phyloP scores from a whole-genome alignment of 129 eudicot genomes.

The Daucus carota region DNA sequence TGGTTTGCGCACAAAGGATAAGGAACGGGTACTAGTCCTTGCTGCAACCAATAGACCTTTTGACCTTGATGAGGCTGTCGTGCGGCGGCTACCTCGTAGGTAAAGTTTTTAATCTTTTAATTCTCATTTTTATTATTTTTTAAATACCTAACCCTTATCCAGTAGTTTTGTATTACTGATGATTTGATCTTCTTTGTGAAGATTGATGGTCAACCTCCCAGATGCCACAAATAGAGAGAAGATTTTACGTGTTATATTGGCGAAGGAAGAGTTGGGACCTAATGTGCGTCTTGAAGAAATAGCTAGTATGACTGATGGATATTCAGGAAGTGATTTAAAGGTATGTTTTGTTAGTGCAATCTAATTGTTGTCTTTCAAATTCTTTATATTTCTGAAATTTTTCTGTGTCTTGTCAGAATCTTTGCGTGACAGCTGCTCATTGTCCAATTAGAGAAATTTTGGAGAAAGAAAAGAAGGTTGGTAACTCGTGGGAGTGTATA shows the following conservation, averaged over 20 bases:
- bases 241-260: slow-evolving; percentile 61
- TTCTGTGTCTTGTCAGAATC: slow-evolving; percentile 40
- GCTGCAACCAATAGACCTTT: slow-evolving; percentile 91
- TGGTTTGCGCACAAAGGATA: slow-evolving; percentile 80
- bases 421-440: slow-evolving; percentile 89
- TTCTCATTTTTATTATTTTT: neutral
- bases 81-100: slow-evolving; percentile 91
- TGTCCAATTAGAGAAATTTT: slow-evolving; percentile 89
- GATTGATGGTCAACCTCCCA: slow-evolving; percentile 89
- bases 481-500: neutral
- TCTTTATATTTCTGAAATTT: neutral
- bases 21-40: slow-evolving; percentile 80
- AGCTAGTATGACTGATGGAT: slow-evolving; percentile 83
- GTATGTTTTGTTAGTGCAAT: slow-evolving; percentile 22
- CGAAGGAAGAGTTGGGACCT: slow-evolving; percentile 73
- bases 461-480: slow-evolving; percentile 81
- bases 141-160: neutral
- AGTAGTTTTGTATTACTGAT: neutral
- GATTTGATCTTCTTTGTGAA: slow-evolving; percentile 18
- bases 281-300: slow-evolving; percentile 60
- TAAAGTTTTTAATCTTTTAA: slow-evolving; percentile 5
- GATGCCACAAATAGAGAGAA: slow-evolving; percentile 77
- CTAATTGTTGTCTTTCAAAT: neutral
- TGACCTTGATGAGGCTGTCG: slow-evolving; percentile 94
- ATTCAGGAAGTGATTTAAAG: slow-evolving; percentile 93